A percentile compares a stretch with the other conserved stretches of the same genome.
These are phyloP conservation scores for Alternaria triticimaculans DNA, from an alignment of 2,329 filamentous ascomycete species.

Conservation along the genomic window DNA sequence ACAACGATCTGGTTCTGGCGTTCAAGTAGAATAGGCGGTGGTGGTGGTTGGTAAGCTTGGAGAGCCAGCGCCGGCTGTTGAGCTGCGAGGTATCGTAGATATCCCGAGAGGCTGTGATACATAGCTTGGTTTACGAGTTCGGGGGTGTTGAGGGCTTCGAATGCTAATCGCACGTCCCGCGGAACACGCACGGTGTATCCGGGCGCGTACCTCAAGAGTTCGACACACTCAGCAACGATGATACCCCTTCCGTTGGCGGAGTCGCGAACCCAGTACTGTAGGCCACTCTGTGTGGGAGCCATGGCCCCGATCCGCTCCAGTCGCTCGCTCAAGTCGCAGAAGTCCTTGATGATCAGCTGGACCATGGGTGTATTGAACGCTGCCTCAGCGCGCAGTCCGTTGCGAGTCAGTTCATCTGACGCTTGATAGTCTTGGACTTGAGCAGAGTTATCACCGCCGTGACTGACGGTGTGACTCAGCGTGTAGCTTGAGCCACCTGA, in stretches of 20 bases:
- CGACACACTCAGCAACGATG: background rate
- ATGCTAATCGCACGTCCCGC: background rate
- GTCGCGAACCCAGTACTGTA: background rate
- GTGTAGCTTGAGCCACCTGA: background rate
- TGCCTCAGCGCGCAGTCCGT: background rate
- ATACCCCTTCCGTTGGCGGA: background rate
- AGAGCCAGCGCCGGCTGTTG: background rate
- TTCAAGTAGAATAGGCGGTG: background rate
- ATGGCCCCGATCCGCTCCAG: background rate
- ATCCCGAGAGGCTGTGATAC: background rate
- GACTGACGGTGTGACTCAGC: background rate
- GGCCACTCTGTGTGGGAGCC: background rate
- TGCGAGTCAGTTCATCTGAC: background rate
- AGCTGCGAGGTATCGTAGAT: background rate
- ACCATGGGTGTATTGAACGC: background rate
- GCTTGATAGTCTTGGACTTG: background rate
- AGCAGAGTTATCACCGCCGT: background rate
- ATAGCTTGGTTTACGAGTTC: background rate
- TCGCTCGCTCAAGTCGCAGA: background rate
- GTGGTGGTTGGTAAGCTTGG: background rate
- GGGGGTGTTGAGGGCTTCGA: background rate
- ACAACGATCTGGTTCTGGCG: background rate
- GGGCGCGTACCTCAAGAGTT: background rate
- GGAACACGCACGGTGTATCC: background rate
- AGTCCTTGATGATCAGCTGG: background rate